These are phyloP conservation scores for Hyaloperonospora arabidopsidis DNA, from an alignment of 352 stramenopile genomes.

Conservation along the genomic window DNA sequence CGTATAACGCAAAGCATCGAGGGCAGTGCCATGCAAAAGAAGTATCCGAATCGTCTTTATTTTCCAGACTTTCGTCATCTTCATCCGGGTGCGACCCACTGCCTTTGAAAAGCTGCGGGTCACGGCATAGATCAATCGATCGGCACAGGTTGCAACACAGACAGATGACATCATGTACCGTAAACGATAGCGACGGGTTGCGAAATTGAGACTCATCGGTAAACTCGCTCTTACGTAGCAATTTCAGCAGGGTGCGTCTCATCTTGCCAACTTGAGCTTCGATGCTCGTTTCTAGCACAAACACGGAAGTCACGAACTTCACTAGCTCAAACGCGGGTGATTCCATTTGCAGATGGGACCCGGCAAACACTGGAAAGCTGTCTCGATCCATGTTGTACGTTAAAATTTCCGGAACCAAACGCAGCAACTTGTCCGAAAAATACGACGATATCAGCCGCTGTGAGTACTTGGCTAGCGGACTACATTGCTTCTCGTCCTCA, in stretches of 20 bases:
- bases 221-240: conserved; percentile 73
- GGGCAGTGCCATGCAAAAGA: conserved; percentile 80
- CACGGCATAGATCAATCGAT: conserved; percentile 95
- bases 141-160: conserved; percentile 91
- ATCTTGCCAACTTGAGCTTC: conserved; percentile 86
- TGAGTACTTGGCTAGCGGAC: conserved; percentile 58
- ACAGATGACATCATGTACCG: conserved; percentile 96
- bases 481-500: conserved; percentile 45
- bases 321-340: conserved; percentile 95
- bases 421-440: conserved; percentile 73
- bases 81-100: conserved; percentile 28
- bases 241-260: conserved; percentile 86
- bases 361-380: conserved; percentile 80
- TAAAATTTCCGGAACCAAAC: conserved; percentile 68
- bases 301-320: conserved; percentile 91
- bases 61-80: conserved; percentile 22
- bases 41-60: conserved; percentile 13
- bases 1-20: conserved; percentile 88
- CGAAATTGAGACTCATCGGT: conserved; percentile 81
- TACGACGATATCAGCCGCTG: conserved; percentile 62
- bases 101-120: conserved; percentile 85
- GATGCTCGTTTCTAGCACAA: conserved; percentile 89
- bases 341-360: conserved; percentile 70
- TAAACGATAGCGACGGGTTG: conserved; percentile 92
- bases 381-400: conserved; percentile 52